These are phyloP conservation scores for Penicillium sp. DNA, from an alignment of 2,329 filamentous ascomycete genomes.

Conservation along the genomic window DNA sequence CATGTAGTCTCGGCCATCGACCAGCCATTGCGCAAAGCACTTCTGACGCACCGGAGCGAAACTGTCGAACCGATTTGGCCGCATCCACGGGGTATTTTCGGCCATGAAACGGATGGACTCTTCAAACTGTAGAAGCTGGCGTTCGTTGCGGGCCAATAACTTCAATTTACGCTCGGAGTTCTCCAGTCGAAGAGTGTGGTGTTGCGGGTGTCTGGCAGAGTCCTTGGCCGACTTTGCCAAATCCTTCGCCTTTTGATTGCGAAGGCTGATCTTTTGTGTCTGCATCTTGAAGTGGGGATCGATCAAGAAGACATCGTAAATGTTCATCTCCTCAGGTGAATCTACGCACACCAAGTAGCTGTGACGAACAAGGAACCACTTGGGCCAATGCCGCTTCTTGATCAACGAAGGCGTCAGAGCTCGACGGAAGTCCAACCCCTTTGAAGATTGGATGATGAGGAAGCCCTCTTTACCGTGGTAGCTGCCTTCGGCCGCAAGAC, in stretches of 20 bases:
- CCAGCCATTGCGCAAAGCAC: constrained; percentile 93
- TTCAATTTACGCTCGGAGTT: constrained; percentile 93
- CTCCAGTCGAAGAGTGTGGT: constrained; percentile 83
- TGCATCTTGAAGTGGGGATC: constrained; percentile 85
- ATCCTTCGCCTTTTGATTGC: constrained; percentile 57
- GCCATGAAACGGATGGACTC: constrained; percentile 89
- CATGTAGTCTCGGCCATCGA: constrained; percentile 97
- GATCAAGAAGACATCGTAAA: constrained; percentile 97
- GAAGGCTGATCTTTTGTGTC: constrained; percentile 65
- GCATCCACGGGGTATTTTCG: constrained; percentile 78
- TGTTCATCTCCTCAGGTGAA: constrained; percentile 97
- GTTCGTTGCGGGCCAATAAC: constrained; percentile 86
- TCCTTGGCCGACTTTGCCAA: constrained; percentile 68
- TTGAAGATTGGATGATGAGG: constrained; percentile 86
- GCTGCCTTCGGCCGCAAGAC: constrained; percentile 90
- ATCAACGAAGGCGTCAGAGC: constrained; percentile 78
- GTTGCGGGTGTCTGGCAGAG: constrained; percentile 64
- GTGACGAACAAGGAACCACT: constrained; percentile 97
- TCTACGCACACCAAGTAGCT: constrained; percentile 99
- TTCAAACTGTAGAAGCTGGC: constrained; percentile 87
- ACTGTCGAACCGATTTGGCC: constrained; percentile 84
- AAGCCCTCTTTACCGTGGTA: constrained; percentile 98
- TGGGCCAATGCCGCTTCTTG: constrained; percentile 80
- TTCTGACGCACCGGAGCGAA: constrained; percentile 87
- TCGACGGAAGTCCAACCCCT: constrained; percentile 82